A percentile compares a stretch with the other conserved stretches of the same genome.
Conservation (phyloP, 1,139 yeast species). For the Geotrichum fermentans region DNA sequence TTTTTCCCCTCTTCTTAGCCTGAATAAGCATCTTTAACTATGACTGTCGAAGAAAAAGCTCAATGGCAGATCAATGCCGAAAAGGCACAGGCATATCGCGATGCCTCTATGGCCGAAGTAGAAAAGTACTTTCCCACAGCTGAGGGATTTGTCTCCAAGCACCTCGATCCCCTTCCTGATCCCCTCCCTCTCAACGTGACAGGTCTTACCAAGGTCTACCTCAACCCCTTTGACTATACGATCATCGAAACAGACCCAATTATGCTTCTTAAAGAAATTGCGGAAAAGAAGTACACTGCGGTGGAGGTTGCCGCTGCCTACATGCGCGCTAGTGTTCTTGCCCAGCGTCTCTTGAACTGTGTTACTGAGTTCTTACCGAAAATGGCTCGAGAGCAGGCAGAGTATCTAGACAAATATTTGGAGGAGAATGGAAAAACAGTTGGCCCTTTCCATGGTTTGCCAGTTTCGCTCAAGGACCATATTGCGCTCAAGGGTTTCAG, state of each 20-base stretch:
- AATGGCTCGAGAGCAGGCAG: constrained; percentile 40
- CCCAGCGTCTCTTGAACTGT: constrained; percentile 50
- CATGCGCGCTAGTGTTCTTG: constrained; percentile 53
- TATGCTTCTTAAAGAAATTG: constrained; percentile 41
- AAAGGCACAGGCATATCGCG: constrained; percentile 24
- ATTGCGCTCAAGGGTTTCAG: constrained; percentile 43
- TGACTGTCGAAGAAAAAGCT: background rate
- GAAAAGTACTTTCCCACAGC: constrained; percentile 30
- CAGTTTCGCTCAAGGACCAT: constrained; percentile 42
- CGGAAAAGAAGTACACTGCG: constrained; percentile 43
- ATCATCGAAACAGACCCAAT: constrained; percentile 32
- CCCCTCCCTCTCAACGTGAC: constrained; percentile 31
- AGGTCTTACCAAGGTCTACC: constrained; percentile 27
- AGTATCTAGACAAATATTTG: constrained; percentile 42
- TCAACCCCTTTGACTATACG: constrained; percentile 28
- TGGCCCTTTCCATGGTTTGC: constrained; percentile 56
- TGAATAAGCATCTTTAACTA: too few species aligned
- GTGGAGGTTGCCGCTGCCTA: constrained; percentile 47
- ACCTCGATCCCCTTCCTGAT: constrained; percentile 27
- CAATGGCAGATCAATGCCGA: constrained; percentile 6
- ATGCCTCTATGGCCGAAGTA: constrained; percentile 31
- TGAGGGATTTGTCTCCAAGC: constrained; percentile 23
- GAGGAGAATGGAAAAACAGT: constrained; percentile 37
- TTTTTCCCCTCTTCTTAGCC: too few species aligned
- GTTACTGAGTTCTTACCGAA: constrained; percentile 35